Conservation (phyloP, 2,329 filamentous ascomycete genomes). For the Colletotrichum sp. region DNA sequence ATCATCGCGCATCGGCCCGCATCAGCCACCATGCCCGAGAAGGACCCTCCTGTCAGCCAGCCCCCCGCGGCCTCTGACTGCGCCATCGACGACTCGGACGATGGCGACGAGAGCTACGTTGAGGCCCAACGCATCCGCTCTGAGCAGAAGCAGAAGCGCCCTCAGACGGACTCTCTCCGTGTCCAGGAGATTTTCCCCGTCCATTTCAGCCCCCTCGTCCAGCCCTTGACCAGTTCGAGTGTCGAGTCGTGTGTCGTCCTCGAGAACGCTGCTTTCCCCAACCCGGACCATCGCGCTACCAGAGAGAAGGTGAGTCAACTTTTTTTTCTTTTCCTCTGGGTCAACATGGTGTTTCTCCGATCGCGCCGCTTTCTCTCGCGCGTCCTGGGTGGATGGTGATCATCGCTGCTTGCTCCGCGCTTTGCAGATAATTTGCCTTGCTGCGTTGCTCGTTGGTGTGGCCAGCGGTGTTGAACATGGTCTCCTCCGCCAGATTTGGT, state of each 20-base stretch:
- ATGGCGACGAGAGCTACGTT: conserved; percentile 41
- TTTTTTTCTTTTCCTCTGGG: neutral
- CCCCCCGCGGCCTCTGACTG: conserved; percentile 14
- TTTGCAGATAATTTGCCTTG: neutral
- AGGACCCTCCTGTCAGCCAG: neutral
- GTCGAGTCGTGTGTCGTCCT: conserved; percentile 63
- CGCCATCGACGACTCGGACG: conserved; percentile 45
- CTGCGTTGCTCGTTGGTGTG: neutral
- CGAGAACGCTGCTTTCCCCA: conserved; percentile 58
- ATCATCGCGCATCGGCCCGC: neutral
- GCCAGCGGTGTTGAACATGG: neutral
- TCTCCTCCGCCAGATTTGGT: neutral
- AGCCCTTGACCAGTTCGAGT: conserved; percentile 72
- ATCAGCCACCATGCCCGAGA: neutral
- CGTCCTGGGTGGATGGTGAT: neutral
- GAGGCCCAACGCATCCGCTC: conserved; percentile 43
- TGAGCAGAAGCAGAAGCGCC: conserved; percentile 40
- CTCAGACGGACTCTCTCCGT: conserved; percentile 33
- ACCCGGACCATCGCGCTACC: conserved; percentile 54
- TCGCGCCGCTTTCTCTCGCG: neutral
- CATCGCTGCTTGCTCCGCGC: neutral
- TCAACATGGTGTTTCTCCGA: too few relatives aligned
- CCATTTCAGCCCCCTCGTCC: conserved; percentile 74
- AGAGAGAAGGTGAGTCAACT: conserved; percentile 56
- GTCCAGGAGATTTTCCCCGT: conserved; percentile 56